Percentiles rank a stretch among this genome's conserved stretches.
Conservation (phyloP, 495 filamentous ascomycete genomes). For the Copromyces sp. region DNA sequence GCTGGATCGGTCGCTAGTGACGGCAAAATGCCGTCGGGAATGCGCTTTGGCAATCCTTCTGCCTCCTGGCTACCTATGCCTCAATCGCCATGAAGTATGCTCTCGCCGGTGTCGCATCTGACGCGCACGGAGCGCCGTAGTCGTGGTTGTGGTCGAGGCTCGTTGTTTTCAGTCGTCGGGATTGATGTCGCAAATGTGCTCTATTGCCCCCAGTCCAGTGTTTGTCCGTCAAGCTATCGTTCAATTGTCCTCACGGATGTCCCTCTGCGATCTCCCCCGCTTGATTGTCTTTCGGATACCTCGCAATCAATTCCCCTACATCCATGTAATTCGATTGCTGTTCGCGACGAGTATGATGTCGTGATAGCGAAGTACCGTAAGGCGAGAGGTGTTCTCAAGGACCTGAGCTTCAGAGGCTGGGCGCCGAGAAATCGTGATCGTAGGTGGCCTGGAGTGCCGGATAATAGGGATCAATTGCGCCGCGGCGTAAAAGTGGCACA, state of each 20-base stretch:
- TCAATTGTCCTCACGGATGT: neutral
- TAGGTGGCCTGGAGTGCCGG: neutral
- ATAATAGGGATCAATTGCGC: neutral
- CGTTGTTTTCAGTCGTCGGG: neutral
- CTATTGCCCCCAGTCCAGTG: neutral
- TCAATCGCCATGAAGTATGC: conserved; percentile 24
- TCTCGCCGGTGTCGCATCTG: conserved; percentile 5
- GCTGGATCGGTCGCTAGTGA: conserved; percentile 4
- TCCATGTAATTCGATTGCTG: neutral
- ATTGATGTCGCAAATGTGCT: neutral
- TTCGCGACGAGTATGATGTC: neutral
- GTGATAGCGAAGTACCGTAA: neutral
- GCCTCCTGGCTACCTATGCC: conserved; percentile 16
- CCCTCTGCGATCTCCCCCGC: neutral
- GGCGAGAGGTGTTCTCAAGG: neutral
- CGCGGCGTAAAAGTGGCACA: neutral
- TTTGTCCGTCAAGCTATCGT: neutral
- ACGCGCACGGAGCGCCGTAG: neutral
- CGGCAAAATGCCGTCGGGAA: conserved; percentile 13
- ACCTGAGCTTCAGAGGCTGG: conserved; percentile 15
- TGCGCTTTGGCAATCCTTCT: conserved; percentile 17
- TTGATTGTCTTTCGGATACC: neutral
- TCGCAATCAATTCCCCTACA: neutral
- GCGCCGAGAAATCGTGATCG: conserved; percentile 25
- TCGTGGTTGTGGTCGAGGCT: neutral